Evolutionary conservation across 192 early-diverging fungal genomes (phyloP).

Genomic region (Rhizoclosmatium globosum): DNA sequence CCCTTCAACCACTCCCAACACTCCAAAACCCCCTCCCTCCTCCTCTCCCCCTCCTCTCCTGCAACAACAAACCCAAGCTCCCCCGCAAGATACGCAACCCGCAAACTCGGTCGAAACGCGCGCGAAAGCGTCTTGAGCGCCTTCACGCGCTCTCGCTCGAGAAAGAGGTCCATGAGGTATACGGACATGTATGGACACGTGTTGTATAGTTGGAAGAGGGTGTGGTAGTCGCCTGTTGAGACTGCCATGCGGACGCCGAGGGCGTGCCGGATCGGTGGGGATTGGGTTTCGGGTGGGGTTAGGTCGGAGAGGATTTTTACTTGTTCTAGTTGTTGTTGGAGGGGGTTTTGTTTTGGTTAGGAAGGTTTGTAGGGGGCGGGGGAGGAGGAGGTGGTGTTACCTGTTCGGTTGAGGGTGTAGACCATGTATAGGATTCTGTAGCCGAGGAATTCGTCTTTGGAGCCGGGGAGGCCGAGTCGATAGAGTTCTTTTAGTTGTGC

Average conservation of each 20-base stretch:
- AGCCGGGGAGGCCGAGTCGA: slow-evolving; percentile 67
- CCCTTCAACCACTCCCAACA: slow-evolving; percentile 42
- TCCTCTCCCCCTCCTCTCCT: slow-evolving; percentile 27
- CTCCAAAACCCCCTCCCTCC: slow-evolving; percentile 20
- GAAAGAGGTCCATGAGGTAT: slow-evolving; percentile 93
- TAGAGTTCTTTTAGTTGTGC: slow-evolving; percentile 93
- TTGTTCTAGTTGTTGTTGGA: slow-evolving; percentile 72
- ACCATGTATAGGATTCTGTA: slow-evolving; percentile 94
- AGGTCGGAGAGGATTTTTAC: slow-evolving; percentile 79
- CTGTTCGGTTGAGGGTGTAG: slow-evolving; percentile 85
- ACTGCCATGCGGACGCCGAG: slow-evolving; percentile 83
- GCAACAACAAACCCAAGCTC: slow-evolving; percentile 73
- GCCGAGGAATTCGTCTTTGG: slow-evolving; percentile 89
- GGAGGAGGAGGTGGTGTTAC: slow-evolving; percentile 47
- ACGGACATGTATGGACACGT: slow-evolving; percentile 84
- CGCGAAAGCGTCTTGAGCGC: slow-evolving; percentile 80
- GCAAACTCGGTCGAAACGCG: slow-evolving; percentile 76
- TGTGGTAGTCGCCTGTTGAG: slow-evolving; percentile 85
- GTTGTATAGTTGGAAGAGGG: slow-evolving; percentile 81
- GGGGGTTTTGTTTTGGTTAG: background rate
- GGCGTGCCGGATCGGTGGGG: slow-evolving; percentile 79
- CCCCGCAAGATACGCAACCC: slow-evolving; percentile 62
- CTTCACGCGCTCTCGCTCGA: slow-evolving; percentile 83
- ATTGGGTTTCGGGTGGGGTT: slow-evolving; percentile 69
- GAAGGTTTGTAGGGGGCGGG: background rate